Conservation (phyloP, 2,329 filamentous ascomycete species). For the Colletotrichum tropicale region DNA sequence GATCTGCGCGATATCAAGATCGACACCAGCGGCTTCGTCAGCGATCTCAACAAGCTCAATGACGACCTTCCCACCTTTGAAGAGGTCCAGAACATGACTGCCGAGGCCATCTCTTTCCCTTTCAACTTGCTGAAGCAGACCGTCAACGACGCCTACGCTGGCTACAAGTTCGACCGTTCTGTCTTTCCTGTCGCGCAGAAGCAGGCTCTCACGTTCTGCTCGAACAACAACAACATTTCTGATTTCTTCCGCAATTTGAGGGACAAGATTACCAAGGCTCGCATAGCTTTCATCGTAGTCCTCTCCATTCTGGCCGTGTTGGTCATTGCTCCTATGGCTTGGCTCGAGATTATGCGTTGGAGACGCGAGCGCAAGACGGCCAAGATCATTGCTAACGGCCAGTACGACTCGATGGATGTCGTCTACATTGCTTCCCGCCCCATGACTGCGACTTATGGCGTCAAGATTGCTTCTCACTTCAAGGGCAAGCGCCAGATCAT, state of each 20-base stretch:
- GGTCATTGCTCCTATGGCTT: slow-evolving; percentile 80
- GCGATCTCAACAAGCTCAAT: slow-evolving; percentile 75
- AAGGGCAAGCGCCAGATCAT: slow-evolving; percentile 72
- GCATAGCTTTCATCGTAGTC: slow-evolving; percentile 77
- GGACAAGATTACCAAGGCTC: slow-evolving; percentile 68
- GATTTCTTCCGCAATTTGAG: slow-evolving; percentile 81
- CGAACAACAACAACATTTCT: slow-evolving; percentile 80
- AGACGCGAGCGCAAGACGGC: slow-evolving; percentile 73
- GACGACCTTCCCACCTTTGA: slow-evolving; percentile 81
- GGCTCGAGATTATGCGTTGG: slow-evolving; percentile 80
- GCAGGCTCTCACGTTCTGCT: slow-evolving; percentile 85
- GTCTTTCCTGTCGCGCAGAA: slow-evolving; percentile 85
- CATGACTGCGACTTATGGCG: slow-evolving; percentile 72
- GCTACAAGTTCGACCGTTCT: slow-evolving; percentile 78
- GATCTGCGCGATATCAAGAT: slow-evolving; percentile 75
- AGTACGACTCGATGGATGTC: slow-evolving; percentile 83
- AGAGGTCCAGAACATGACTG: slow-evolving; percentile 82
- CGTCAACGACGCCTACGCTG: slow-evolving; percentile 73
- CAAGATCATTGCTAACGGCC: slow-evolving; percentile 65
- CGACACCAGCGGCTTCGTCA: slow-evolving; percentile 67
- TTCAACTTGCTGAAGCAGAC: slow-evolving; percentile 80
- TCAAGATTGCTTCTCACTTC: slow-evolving; percentile 72
- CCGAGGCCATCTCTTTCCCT: slow-evolving; percentile 74
- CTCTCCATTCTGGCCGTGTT: slow-evolving; percentile 74
- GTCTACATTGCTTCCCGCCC: slow-evolving; percentile 88